Evolutionary conservation across 2,329 filamentous ascomycete species (phyloP).

Genomic region (Penicillium rolfsii): DNA sequence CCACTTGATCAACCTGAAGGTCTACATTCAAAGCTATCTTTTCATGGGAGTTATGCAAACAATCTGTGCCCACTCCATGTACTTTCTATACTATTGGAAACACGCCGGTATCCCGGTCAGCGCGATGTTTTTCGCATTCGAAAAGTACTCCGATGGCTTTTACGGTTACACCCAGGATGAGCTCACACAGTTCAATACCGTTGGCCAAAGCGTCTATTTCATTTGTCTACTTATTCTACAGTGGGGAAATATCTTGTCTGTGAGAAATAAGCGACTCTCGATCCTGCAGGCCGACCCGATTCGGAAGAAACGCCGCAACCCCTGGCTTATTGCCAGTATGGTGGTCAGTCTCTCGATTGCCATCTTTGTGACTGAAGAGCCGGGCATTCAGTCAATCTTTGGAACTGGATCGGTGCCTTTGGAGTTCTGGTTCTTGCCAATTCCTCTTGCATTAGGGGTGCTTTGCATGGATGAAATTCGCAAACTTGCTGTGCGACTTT

Average conservation of each 20-base stretch:
- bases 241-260: constrained; percentile 57
- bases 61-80: constrained; percentile 56
- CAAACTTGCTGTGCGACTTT: constrained; percentile 54
- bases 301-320: constrained; percentile 53
- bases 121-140: constrained; percentile 56
- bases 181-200: constrained; percentile 55
- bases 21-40: constrained; percentile 57
- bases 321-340: constrained; percentile 54
- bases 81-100: constrained; percentile 57
- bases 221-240: constrained; percentile 58
- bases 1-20: constrained; percentile 57
- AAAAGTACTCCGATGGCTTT: constrained; percentile 54
- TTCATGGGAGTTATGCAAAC: constrained; percentile 59
- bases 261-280: constrained; percentile 57
- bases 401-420: constrained; percentile 55
- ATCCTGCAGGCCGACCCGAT: constrained; percentile 58
- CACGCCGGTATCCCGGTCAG: constrained; percentile 53
- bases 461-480: constrained; percentile 57
- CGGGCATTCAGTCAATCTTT: constrained; percentile 55
- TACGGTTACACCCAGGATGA: constrained; percentile 53
- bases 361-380: constrained; percentile 58
- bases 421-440: constrained; percentile 57
- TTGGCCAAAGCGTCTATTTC: constrained; percentile 59
- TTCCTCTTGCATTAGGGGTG: constrained; percentile 56
- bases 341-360: constrained; percentile 55